Evolutionary conservation across 2,329 filamentous ascomycete genomes (phyloP), one percentile per base, ranked within the genome.

Genomic region (Aaosphaeria pasadenensis): DNA sequence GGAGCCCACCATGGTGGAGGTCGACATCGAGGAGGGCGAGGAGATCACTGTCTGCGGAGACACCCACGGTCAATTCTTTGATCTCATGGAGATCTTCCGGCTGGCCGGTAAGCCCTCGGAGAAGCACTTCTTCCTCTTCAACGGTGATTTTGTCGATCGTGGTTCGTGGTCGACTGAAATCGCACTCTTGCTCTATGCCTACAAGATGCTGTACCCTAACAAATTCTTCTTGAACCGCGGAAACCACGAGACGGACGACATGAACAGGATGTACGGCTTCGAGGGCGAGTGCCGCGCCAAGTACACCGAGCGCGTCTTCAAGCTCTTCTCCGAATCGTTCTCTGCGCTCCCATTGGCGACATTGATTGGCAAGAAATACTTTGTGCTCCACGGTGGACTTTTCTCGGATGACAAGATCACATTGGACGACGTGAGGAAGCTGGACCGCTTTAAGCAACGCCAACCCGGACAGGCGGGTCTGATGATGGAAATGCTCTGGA

Each of bases 401-500:
- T 96, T 97, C 80, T 97, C 92, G 1, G 88, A 97, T 66, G 94
- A 99, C 73, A 94, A 89, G 58, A 81, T 92, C 54, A 91, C 89
- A 1, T 76, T 99, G 45, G 89, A 97, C 58, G 92, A 99, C 66
- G 95, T 99, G 58, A 84, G 94, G 57, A 95, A 95, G 74, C 78
- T 97, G 49, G 86, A 97, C 73, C 81, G 92, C 56, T 91, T 96
- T 74, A 85, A 83, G 69, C 94, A 97, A 73, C 82, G 89, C 52
- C 92, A 97, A 64, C 92, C 94, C 3, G 94, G 94, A 31, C 94
- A 99, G 71, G 77, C 88, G 43, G 94, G 94, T 11, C 76, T 99
- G 61, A 99, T 99, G 94, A 99, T 99, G 94, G 94, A 99, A 74
- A 99, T 99, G 94, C 82, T 99, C 42, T 99, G 94, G 94, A 97